Conservation (phyloP, 345 rosid species). For the Gynandropsis gynandra region DNA sequence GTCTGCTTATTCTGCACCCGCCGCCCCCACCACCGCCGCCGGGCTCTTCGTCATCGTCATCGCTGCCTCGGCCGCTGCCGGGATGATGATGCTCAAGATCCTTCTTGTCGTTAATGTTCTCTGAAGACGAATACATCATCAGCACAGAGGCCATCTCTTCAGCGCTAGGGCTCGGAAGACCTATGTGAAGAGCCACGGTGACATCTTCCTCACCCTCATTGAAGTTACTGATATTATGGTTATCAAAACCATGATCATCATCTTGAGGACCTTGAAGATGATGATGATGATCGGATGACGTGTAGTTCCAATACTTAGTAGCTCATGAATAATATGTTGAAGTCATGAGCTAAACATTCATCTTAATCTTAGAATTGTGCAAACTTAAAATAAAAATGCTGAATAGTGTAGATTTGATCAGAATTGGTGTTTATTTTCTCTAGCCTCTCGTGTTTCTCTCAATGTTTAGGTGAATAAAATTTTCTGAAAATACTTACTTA, state of each 20-base stretch:
- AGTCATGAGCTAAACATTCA: no score
- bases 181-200: constrained; percentile 90
- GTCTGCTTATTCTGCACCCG: constrained; percentile 52
- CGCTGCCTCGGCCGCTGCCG: constrained; percentile 13
- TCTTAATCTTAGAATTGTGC: no score
- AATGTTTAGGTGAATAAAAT: no score
- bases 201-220: constrained; percentile 34
- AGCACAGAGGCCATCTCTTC: constrained; percentile 65
- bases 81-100: constrained; percentile 15
- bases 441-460: no score
- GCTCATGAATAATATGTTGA: no score
- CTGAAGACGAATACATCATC: constrained; percentile 47
- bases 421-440: no score
- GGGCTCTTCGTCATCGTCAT: constrained; percentile 37
- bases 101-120: constrained; percentile 19
- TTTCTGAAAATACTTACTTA: no score
- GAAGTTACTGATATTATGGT: constrained; percentile 27
- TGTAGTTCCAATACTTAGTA: no score
- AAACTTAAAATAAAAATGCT: no score
- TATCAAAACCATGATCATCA: constrained; percentile 16
- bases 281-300: no score
- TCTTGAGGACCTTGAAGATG: no score
- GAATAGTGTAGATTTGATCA: no score
- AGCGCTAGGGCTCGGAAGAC: constrained; percentile 81
- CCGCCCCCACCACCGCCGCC: constrained; percentile 38